Percentiles rank a stretch among this genome's conserved stretches.
These are phyloP conservation scores for Andrographis paniculata DNA, from an alignment of 305 asterid genomes.

Conservation along the genomic window DNA sequence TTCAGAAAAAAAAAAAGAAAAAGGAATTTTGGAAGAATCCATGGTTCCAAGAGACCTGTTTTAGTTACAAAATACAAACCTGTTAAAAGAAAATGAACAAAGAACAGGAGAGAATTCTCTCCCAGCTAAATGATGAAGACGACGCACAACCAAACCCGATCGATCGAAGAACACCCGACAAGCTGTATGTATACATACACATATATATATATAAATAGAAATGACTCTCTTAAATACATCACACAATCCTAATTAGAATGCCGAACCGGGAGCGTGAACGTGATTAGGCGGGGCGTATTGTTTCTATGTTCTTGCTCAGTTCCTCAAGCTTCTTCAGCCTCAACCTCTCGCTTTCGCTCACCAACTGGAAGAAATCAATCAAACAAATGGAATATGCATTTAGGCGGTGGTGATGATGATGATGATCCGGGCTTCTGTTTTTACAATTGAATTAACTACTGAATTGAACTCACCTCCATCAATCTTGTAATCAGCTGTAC, in stretches of 20 bases:
- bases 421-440: too few species aligned
- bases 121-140: too few species aligned
- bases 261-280: neutral
- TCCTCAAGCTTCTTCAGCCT: conserved; percentile 97
- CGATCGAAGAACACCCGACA: conserved; percentile 28
- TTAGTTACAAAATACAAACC: conserved; percentile 70
- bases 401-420: too few species aligned
- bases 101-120: conserved; percentile 17
- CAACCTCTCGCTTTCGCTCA: conserved; percentile 78
- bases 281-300: conserved; percentile 25
- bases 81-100: conserved; percentile 38
- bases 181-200: too few species aligned
- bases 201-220: conserved; percentile 41
- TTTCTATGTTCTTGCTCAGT: conserved; percentile 97
- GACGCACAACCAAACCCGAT: conserved; percentile 56
- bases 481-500: conserved; percentile 87
- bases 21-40: conserved; percentile 28
- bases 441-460: neutral
- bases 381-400: too few species aligned
- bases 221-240: conserved; percentile 53
- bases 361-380: conserved; percentile 48
- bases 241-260: conserved; percentile 45
- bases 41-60: conserved; percentile 36
- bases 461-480: conserved; percentile 71
- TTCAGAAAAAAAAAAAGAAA: neutral